Conservation (phyloP, 2,329 filamentous ascomycete species). For the Mycogone perniciosa region DNA sequence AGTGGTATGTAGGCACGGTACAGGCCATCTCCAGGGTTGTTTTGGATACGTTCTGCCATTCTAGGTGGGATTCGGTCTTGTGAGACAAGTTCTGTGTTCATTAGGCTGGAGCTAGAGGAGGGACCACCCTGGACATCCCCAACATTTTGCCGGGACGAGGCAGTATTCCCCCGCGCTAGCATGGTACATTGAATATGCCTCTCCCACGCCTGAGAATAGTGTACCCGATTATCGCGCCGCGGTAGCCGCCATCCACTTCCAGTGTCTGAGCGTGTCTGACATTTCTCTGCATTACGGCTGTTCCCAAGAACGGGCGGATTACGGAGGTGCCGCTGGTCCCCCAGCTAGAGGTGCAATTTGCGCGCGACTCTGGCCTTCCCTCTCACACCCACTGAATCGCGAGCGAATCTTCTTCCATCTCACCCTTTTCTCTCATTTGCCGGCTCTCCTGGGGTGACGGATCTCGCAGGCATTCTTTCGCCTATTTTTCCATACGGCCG, state of each 20-base stretch:
- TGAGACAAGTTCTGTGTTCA: not conserved
- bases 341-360: slow-evolving; percentile 10
- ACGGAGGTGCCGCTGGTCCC: not conserved
- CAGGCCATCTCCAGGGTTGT: too few species aligned
- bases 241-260: slow-evolving; percentile 1
- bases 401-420: slow-evolving; percentile 9
- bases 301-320: not conserved
- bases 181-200: slow-evolving; percentile 5
- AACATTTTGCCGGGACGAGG: not conserved
- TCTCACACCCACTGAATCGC: slow-evolving; percentile 10
- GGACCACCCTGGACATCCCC: not conserved
- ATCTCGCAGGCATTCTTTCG: not conserved
- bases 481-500: not conserved
- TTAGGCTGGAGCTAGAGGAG: not conserved
- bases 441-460: not conserved
- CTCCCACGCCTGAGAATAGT: not conserved
- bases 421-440: slow-evolving; percentile 12
- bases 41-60: too few species aligned
- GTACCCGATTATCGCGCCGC: slow-evolving; percentile 8
- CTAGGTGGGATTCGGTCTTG: not conserved
- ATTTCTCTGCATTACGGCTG: not conserved
- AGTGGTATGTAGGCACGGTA: too few species aligned
- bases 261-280: not conserved
- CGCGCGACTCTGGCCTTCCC: slow-evolving; percentile 4
- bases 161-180: slow-evolving; percentile 9